Evolutionary conservation across 306 rosid species (phyloP).

Genomic region (Dalbergia cultrata): DNA sequence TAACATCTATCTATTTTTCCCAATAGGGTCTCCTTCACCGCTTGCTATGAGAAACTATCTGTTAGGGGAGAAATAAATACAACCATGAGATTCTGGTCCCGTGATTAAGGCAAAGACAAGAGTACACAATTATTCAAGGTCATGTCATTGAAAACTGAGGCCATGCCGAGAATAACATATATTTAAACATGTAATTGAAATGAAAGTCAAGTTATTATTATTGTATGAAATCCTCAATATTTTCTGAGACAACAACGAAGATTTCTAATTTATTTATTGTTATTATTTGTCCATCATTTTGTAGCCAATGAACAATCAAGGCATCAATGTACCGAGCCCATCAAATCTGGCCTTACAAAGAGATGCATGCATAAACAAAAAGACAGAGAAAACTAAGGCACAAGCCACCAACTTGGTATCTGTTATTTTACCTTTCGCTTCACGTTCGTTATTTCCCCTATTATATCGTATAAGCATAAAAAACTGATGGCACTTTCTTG

Average conservation of each 20-base stretch:
- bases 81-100: not conserved
- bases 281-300: not conserved
- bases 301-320: not conserved
- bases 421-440: not conserved
- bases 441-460: not conserved
- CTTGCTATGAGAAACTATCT: constrained; percentile 48
- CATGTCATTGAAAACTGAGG: not conserved
- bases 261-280: not conserved
- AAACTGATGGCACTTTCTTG: not conserved
- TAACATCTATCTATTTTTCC: constrained; percentile 24
- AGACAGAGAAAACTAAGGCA: not conserved
- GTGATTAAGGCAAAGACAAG: not conserved
- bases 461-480: not conserved
- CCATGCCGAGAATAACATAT: not conserved
- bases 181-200: not conserved
- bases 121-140: constrained; percentile 22
- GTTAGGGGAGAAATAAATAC: constrained; percentile 5
- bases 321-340: not conserved
- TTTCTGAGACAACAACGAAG: not conserved
- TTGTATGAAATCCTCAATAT: not conserved
- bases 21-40: constrained; percentile 29
- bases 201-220: not conserved
- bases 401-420: not conserved
- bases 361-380: not conserved
- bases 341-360: not conserved